Evolutionary conservation across 2,329 filamentous ascomycete genomes (phyloP), one percentile per base, ranked within the genome.

Genomic region (Blastomyces percursus): DNA sequence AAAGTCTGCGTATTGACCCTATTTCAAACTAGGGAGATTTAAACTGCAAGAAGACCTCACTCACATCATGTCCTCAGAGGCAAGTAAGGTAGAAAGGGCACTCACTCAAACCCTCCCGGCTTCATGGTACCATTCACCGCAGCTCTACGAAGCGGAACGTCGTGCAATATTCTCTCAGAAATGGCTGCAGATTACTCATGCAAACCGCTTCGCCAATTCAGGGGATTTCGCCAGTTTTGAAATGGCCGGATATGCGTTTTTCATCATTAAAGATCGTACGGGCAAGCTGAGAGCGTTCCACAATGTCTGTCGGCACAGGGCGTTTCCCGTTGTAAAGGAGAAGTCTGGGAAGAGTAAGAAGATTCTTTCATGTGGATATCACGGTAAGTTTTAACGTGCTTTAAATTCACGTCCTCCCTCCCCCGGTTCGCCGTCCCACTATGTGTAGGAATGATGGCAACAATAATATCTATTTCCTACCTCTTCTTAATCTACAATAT

Each of bases 241-340:
- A n/a, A 74, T 84, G 5, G 82, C 83, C 7, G 82, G 80, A 14
- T 85, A 81, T 71, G 76, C 82, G 30, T 82, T 86, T 69, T 73
- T 86, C 67, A 71, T 85, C 12, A 74, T 77, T 60, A 73, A 73
- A 19, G 81, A 84, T 68, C 77, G 80, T 32, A 73, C 80, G 9
- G 79, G 78, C 11, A 77, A 78, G 6, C 79, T 85, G 71, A 81
- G 83, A 64, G 83, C 76, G 30, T 84, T 85, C 71, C 83, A 85
- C 74, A 85, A 85, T 67, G 75, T 84, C 61, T 85, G 83, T 73
- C 73, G 83, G 12, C 83, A 85, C 69, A 79, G 83, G 6, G 83
- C 83, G 16, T 85, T 80, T 66, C 82, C 82, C 5, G 77, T 85
- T 8, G 81, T 84, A 14, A 78, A 76, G 0, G 74, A 77, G 55